Evolutionary conservation across 805 yeast species (phyloP).

Genomic region (Cyberlindnera mycetangii): DNA sequence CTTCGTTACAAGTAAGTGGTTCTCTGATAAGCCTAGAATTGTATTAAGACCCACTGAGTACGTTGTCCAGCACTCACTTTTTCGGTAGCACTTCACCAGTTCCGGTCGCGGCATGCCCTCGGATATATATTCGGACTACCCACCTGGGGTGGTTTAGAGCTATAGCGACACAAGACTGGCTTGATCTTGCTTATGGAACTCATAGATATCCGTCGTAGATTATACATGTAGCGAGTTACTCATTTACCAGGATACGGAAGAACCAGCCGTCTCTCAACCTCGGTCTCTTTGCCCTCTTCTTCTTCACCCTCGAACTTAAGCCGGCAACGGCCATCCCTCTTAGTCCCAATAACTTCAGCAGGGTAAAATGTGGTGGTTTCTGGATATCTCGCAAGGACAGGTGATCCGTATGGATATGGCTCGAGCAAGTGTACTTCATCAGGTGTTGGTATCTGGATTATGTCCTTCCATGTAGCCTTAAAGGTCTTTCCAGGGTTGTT

Average conservation of each 20-base stretch:
- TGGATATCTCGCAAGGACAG: slow-evolving; percentile 91
- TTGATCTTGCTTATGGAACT: background rate
- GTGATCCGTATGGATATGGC: slow-evolving; percentile 69
- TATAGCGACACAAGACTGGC: too few species aligned
- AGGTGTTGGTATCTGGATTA: slow-evolving; percentile 64
- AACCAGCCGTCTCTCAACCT: slow-evolving; percentile 81
- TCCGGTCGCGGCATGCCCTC: slow-evolving; percentile 1
- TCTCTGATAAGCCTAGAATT: background rate
- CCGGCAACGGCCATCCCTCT: slow-evolving; percentile 71
- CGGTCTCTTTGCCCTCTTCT: slow-evolving; percentile 92
- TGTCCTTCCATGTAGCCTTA: slow-evolving; percentile 78
- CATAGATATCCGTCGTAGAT: background rate
- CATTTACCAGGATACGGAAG: slow-evolving; percentile 57
- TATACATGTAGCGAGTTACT: background rate
- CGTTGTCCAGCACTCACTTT: background rate
- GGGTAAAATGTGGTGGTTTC: slow-evolving; percentile 97
- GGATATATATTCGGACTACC: background rate
- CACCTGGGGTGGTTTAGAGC: background rate
- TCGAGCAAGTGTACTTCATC: slow-evolving; percentile 40
- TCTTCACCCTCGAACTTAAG: slow-evolving; percentile 95
- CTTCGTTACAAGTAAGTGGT: slow-evolving; percentile 5
- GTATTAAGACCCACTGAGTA: background rate
- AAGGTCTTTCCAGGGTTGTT: slow-evolving; percentile 85
- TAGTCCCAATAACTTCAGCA: slow-evolving; percentile 82
- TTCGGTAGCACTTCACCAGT: background rate